Percentiles rank a stretch among this genome's conserved stretches.
phyloP scores from a whole-genome alignment of 164 flowering plant genomes.

The Malania oleifera region DNA sequence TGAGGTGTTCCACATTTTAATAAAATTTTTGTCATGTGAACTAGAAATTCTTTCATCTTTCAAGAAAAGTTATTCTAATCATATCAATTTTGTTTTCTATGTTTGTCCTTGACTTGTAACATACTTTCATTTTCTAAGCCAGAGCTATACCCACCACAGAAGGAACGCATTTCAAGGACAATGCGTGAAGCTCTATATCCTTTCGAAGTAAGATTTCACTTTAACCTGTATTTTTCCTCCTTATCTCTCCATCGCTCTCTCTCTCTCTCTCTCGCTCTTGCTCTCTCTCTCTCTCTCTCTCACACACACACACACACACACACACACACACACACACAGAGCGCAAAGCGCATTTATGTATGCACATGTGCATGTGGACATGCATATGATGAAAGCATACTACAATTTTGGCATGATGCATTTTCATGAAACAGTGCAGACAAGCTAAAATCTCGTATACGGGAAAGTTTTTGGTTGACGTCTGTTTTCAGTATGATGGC shows the following conservation, averaged over 20 bases:
- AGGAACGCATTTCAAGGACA: slow-evolving; percentile 18
- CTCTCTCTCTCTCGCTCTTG: too few relatives aligned
- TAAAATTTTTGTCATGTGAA: too few relatives aligned
- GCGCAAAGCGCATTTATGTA: neutral
- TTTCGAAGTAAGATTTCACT: slow-evolving; percentile 36
- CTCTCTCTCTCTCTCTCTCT: too few relatives aligned
- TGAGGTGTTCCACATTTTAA: too few relatives aligned
- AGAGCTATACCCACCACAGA: slow-evolving; percentile 39
- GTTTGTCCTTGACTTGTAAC: slow-evolving; percentile 40
- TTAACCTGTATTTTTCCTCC: neutral
- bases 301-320: too few relatives aligned
- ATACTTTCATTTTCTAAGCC: slow-evolving; percentile 56
- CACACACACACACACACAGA: too few relatives aligned
- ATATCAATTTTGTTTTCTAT: neutral
- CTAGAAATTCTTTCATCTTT: too few relatives aligned
- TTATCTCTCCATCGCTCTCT: neutral
- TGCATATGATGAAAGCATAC: neutral
- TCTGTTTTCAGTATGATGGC: slow-evolving; percentile 46
- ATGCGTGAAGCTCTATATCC: slow-evolving; percentile 34
- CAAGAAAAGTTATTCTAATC: neutral
- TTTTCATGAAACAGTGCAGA: slow-evolving; percentile 56
- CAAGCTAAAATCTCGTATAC: slow-evolving; percentile 62
- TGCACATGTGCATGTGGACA: neutral
- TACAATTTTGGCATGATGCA: neutral
- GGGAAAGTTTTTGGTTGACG: slow-evolving; percentile 47